These are phyloP conservation scores for Talaromyces stipitatus DNA, from an alignment of 495 filamentous ascomycete species.

Conservation along the genomic window DNA sequence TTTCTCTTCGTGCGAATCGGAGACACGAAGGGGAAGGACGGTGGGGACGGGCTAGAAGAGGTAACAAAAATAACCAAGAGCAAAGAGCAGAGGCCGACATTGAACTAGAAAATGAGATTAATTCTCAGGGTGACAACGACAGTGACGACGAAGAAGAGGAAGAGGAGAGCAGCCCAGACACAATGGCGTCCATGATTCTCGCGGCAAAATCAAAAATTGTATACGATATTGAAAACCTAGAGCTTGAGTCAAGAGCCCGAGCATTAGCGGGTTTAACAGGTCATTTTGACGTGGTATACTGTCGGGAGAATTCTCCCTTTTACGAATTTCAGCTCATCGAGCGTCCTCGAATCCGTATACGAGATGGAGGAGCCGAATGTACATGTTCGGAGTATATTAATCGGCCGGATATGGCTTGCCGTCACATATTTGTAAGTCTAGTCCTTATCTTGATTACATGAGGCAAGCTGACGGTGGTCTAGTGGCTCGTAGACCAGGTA, in stretches of 20 bases:
- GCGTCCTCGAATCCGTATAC: conserved; percentile 24
- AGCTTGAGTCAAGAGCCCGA: conserved; percentile 25
- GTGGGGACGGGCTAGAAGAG: conserved; percentile 6
- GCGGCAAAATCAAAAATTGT: conserved; percentile 29
- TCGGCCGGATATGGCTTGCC: conserved; percentile 29
- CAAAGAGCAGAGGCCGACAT: not conserved
- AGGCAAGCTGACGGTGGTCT: not conserved
- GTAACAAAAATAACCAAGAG: conserved; percentile 7
- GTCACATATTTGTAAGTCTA: conserved; percentile 39
- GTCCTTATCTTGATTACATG: not conserved
- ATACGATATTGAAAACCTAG: conserved; percentile 32
- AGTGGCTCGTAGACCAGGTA: conserved; percentile 43
- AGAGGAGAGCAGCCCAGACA: conserved; percentile 2
- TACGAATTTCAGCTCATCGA: conserved; percentile 32
- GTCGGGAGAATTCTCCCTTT: conserved; percentile 19
- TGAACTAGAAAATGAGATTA: not conserved
- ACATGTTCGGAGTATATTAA: conserved; percentile 28
- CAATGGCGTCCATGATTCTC: conserved; percentile 17
- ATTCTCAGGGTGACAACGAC: conserved; percentile 14
- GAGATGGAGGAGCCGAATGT: conserved; percentile 22
- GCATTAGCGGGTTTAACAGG: conserved; percentile 30
- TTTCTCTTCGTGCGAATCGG: not conserved
- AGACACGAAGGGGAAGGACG: conserved; percentile 1
- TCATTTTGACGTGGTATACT: conserved; percentile 29
- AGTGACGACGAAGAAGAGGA: conserved; percentile 9